Conservation (phyloP, 495 filamentous ascomycete genomes). For the Aspergillus leporis region DNA sequence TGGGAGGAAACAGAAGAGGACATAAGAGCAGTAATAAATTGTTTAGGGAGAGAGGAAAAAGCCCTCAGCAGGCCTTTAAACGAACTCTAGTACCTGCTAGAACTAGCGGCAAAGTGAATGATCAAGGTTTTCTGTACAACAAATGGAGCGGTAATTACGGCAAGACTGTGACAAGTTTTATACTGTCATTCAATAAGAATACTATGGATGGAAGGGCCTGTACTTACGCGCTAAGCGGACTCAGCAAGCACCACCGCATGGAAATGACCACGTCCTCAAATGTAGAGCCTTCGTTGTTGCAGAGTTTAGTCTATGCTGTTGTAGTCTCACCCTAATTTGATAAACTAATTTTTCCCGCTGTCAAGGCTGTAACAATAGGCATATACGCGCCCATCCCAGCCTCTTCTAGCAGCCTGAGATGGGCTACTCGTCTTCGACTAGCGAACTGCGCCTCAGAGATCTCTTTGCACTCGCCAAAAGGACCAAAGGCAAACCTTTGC, state of each 20-base stretch:
- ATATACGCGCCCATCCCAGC: conserved; percentile 33
- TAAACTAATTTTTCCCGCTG: conserved; percentile 41
- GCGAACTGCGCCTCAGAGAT: conserved; percentile 36
- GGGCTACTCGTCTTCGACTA: conserved; percentile 28
- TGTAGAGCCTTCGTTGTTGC: not conserved
- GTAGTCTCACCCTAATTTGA: conserved; percentile 26
- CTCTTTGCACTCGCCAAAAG: conserved; percentile 36
- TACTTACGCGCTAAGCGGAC: too few relatives aligned
- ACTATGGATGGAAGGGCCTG: too few relatives aligned
- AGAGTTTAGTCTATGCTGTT: not conserved
- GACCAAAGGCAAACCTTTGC: conserved; percentile 35
- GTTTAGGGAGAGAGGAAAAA: too few relatives aligned
- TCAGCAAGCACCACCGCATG: not conserved
- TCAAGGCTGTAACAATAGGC: conserved; percentile 35
- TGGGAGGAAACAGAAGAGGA: too few relatives aligned
- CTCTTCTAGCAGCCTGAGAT: conserved; percentile 29
- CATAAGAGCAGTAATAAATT: too few relatives aligned
- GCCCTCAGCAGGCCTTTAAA: too few relatives aligned
- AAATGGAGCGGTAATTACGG: too few relatives aligned
- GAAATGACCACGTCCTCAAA: not conserved
- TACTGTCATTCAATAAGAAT: too few relatives aligned
- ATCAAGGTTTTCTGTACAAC: too few relatives aligned
- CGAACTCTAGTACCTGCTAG: too few relatives aligned
- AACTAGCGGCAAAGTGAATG: too few relatives aligned
- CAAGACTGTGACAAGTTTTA: too few relatives aligned